Percentiles rank a stretch among this genome's conserved stretches.
Conservation (phyloP, 2,329 filamentous ascomycete genomes). For the Rutstroemia sp. region DNA sequence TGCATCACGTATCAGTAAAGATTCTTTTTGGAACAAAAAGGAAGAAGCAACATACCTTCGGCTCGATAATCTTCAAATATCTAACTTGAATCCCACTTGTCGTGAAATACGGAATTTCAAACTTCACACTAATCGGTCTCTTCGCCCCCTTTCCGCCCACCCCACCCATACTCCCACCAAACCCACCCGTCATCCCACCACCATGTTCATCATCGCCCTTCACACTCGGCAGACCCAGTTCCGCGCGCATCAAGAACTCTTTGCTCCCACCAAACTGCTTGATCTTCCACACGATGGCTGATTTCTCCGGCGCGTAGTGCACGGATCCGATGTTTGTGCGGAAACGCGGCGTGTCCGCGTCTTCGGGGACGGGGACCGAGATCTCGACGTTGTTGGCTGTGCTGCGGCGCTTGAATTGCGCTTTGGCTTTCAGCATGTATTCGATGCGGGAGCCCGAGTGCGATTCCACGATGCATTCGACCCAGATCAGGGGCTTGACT, state of each 20-base stretch:
- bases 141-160: constrained; percentile 82
- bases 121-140: constrained; percentile 96
- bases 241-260: constrained; percentile 97
- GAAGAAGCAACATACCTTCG: constrained; percentile 63
- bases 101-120: constrained; percentile 99
- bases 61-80: constrained; percentile 98
- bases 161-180: constrained; percentile 94
- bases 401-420: constrained; percentile 95
- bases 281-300: constrained; percentile 99
- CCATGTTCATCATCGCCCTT: constrained; percentile 92
- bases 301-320: constrained; percentile 95
- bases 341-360: constrained; percentile 93
- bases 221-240: constrained; percentile 88
- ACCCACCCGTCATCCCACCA: constrained; percentile 95
- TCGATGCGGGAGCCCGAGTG: constrained; percentile 94
- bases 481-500: constrained; percentile 98
- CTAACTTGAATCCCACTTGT: constrained; percentile 97
- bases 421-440: constrained; percentile 97
- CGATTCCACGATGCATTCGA: constrained; percentile 93
- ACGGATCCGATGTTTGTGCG: constrained; percentile 95
- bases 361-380: constrained; percentile 91
- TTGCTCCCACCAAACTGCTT: constrained; percentile 99
- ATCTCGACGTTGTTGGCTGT: constrained; percentile 99
- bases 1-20: constrained; percentile 1
- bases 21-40: background rate